Base-by-base conservation (phyloP, 2,329 filamentous ascomycete species). In the Cercospora canescens region DNA sequence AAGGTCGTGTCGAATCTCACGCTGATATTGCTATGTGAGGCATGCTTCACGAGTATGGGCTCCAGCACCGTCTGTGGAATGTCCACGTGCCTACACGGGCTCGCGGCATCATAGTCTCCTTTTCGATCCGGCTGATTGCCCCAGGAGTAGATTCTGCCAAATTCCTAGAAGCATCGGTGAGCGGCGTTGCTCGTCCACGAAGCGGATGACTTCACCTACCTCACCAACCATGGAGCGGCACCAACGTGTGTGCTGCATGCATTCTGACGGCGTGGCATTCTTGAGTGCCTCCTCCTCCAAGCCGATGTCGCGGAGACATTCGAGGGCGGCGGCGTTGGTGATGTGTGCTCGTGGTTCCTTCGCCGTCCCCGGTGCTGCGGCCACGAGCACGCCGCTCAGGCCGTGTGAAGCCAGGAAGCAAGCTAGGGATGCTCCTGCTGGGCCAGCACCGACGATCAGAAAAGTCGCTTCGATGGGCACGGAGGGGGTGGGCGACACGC, bases 281-380 rank as follows among this genome's bases (percentile, higher is more conserved):
- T 69, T 69, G 4, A 75, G 39, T 61, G 76, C 76, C 39, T 77
- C 75, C 9, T 79, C 75, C 54, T 81, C 80, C 8, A 83, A 74
- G 2, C 78, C 80, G 48, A 83, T 80, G 66, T 82, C 81, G 32
- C 81, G 77, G 8, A 83, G 74, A 70, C 80, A 82, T 74, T 83
- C 87, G 45, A 71, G 63, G 0, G 84, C 84, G 0, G 85, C 85
- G 76, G 84, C 83, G 72, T 88, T 89, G 35, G 84, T 87, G 62
- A 88, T 86, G 71, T 89, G 86, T 1, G 86, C 86, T 39, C 87
- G 78, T 1, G 87, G 87, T 1, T 85, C 87, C 64, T 85, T 78
- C 1, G 86, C 85, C 0, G 83, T 86, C 3, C 81, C 81, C 0
- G 84, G 75, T 0, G 82, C 80, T 2, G 80, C 73, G 6, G 81